Base-by-base conservation (phyloP, 176 grass and related monocot genomes). In the Avena sativa region DNA sequence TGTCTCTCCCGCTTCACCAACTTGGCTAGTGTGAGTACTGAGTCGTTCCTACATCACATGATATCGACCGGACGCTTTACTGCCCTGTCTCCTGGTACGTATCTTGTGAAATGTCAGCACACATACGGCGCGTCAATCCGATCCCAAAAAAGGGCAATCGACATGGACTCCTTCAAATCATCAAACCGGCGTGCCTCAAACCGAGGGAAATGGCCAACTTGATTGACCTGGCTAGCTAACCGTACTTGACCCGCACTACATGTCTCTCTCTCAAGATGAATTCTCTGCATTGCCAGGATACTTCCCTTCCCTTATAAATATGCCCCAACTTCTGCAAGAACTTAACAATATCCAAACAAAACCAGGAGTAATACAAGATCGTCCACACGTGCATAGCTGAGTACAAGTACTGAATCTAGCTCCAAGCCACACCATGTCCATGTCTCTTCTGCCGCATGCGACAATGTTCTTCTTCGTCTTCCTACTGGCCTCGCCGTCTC, bases 271-370 rank as follows among this genome's bases (percentile, higher is more conserved):
- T 84, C 26, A 88, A 40, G 1, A 50, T 52, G 25, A 32, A 66
- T 83, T 51, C 17, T n/a, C 56, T 59, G 19, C 71, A 69, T 51
- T 0, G 3, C 38, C 43, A 1, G 14, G 38, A 73, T 48, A 73
- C 30, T 83, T 72, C 61, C 8, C 40, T 38, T 56, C 40, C 66
- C 74, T 36, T 84, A 89, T 89, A 89, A 84, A 89, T 84, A 79
- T 53, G 53, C 30, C 57, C 44, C n/a, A 74, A 49, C 1, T 74
- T 49, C 5, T 49, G 20, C 11, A 52, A 28, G 20, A 44, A 84
- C 74, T 43, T 44, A 47, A 36, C 66, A 63, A 28, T 28, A 23
- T 53, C 44, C 21, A 26, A 52, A 51, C 87, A 62, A 15, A 71
- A 28, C 21, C 38, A 14, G 2, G n/a, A 74, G 21, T 12, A 74